Evolutionary conservation across 495 filamentous ascomycete species (phyloP), one percentile per base, ranked within the genome.

Genomic region (Annulohypoxylon moriforme): DNA sequence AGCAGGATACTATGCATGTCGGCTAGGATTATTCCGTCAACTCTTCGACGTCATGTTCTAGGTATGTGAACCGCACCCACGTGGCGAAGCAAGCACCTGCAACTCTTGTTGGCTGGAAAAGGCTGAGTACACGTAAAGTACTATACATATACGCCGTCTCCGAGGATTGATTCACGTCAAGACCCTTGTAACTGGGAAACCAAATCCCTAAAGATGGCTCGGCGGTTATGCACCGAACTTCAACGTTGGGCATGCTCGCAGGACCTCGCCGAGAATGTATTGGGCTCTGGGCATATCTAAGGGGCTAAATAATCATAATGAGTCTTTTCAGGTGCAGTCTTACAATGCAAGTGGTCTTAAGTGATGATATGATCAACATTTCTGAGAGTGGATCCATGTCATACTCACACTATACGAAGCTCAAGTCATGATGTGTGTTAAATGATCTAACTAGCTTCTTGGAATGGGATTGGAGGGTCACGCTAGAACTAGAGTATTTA

Each of bases 211-310:
- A 55, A 33, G 64, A 38, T 47, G 31, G 42, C 64, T 64, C 67
- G 69, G 69, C 50, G 34, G 13, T 11, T 60, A 68, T 72, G 69
- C 60, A 68, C 33, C 49, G 22, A 25, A 40, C 55, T 60, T 68
- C 27, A n/a, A 47, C 36, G 53, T 72, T 72, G 69, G 69, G 69
- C 69, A 72, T 20, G 46, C 69, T 68, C 69, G 69, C 69, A 72
- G 69, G 40, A 64, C 27, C 24, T 18, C 8, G 24, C 34, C n/a
- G 44, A 67, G 16, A 14, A 24, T 22, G 27, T 29, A 44, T 72
- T 68, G 38, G 69, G 64, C 64, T 64, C n/a, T n/a, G n/a, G 52
- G 38, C 24, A 60, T 44, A 29, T 60, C 14, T 33, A 40, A 36
- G 34, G 8, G 10, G 10, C n/a, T 46, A 52, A 16, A 16, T 42